A percentile compares a stretch with the other conserved stretches of the same genome.
Evolutionary conservation across 2,329 filamentous ascomycete species (phyloP).

Genomic region (Verticillium tricorpus): DNA sequence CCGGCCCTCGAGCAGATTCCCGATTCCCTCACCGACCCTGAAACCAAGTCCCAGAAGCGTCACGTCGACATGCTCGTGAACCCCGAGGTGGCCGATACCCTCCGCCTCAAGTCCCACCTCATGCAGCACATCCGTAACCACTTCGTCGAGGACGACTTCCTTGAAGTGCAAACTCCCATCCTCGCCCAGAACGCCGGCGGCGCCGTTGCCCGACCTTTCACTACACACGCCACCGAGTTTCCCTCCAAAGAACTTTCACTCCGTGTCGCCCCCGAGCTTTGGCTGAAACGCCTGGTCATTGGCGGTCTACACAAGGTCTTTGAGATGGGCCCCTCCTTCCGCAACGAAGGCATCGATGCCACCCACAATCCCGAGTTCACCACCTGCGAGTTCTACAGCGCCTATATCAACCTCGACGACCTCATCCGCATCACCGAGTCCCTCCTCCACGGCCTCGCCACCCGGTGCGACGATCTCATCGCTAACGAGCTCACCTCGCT

Average conservation of each 20-base stretch:
- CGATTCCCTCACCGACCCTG: slow-evolving; percentile 61
- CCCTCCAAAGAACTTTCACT: slow-evolving; percentile 67
- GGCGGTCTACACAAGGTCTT: slow-evolving; percentile 87
- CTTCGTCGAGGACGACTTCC: slow-evolving; percentile 66
- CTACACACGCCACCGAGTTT: slow-evolving; percentile 74
- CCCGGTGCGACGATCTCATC: slow-evolving; percentile 43
- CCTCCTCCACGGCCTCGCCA: slow-evolving; percentile 58
- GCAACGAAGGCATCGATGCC: slow-evolving; percentile 86
- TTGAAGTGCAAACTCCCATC: slow-evolving; percentile 89
- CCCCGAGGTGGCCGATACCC: slow-evolving; percentile 58
- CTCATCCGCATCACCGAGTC: slow-evolving; percentile 73
- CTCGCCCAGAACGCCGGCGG: slow-evolving; percentile 80
- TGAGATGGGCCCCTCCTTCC: slow-evolving; percentile 87
- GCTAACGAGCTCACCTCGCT: slow-evolving; percentile 39
- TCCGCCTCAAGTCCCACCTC: slow-evolving; percentile 71
- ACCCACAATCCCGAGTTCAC: slow-evolving; percentile 98
- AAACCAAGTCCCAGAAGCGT: slow-evolving; percentile 69
- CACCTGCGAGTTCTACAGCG: slow-evolving; percentile 94
- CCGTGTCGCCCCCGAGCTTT: slow-evolving; percentile 89
- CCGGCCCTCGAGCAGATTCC: slow-evolving; percentile 80
- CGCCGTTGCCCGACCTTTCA: slow-evolving; percentile 80
- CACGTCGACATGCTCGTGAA: slow-evolving; percentile 87
- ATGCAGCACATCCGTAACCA: slow-evolving; percentile 70
- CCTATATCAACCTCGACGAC: slow-evolving; percentile 71
- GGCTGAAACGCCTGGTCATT: slow-evolving; percentile 86